phyloP scores from a whole-genome alignment of 2,329 filamentous ascomycete species.

The Kalmusia sp. region DNA sequence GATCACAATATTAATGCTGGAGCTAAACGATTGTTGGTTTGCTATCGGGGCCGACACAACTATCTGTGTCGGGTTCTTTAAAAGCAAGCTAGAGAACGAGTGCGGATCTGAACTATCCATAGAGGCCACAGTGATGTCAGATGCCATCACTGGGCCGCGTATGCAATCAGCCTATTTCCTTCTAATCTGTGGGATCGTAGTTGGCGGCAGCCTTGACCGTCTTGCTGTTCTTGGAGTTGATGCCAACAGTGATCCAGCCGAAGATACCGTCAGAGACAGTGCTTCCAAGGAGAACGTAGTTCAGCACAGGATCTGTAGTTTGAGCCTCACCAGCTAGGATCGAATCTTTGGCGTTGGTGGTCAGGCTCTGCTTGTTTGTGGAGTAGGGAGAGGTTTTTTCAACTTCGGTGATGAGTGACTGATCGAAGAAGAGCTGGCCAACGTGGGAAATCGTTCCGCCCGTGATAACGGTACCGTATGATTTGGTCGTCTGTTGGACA shows the following conservation, averaged over 20 bases:
- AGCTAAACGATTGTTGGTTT: too few relatives aligned
- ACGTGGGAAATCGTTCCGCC: slow-evolving; percentile 62
- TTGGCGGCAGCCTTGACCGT: slow-evolving; percentile 24
- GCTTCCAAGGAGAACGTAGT: slow-evolving; percentile 64
- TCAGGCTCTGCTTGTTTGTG: slow-evolving; percentile 41
- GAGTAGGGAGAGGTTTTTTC: slow-evolving; percentile 52
- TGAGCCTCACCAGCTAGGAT: slow-evolving; percentile 57
- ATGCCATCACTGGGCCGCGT: too few relatives aligned
- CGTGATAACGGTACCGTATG: slow-evolving; percentile 35
- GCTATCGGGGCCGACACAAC: too few relatives aligned
- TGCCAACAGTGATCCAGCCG: slow-evolving; percentile 28
- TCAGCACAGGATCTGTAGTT: slow-evolving; percentile 60
- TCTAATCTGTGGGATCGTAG: slow-evolving; percentile 5
- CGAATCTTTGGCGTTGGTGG: slow-evolving; percentile 58
- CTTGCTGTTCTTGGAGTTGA: slow-evolving; percentile 13
- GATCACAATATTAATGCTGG: too few relatives aligned
- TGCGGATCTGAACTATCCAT: too few relatives aligned
- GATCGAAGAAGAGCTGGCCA: slow-evolving; percentile 70
- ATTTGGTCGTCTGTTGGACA: slow-evolving; percentile 54
- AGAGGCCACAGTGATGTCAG: too few relatives aligned
- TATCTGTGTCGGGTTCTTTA: too few relatives aligned
- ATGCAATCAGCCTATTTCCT: too few relatives aligned
- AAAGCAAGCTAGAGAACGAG: too few relatives aligned
- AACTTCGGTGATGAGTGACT: slow-evolving; percentile 60
- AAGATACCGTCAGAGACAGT: slow-evolving; percentile 33